Evolutionary conservation across 2,329 filamentous ascomycete species (phyloP), one percentile per base, ranked within the genome.

Genomic region (Rugonectria rugulosa): DNA sequence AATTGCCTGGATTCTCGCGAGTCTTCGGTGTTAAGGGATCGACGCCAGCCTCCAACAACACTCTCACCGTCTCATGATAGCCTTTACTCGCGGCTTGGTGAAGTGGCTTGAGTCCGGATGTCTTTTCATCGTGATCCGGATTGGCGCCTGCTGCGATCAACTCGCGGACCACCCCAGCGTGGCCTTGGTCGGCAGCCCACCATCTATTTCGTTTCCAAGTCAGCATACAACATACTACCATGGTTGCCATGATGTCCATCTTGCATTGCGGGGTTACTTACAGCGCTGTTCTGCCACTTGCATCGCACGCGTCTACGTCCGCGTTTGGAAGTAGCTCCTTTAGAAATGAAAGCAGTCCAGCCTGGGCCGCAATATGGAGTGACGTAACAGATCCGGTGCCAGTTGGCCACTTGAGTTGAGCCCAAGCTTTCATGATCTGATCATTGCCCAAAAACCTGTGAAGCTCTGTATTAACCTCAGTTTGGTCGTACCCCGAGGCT

Each of bases 1-100:
- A n/a, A 2, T 5, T 9, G 14, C 20, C 37, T 23, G 29, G 29
- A 19, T 15, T 2, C 10, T 37, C 29, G 4, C 11, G 17, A 5
- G 62, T 65, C 48, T 71, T 73, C 3, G 46, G 11, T 0, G 69
- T 69, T 5, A 73, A 44, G 0, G 73, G 70, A 31, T 72, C 56
- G 1, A 74, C 71, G 10, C 75, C 76, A 19, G 73, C 72, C 7
- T 68, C 56, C 5, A 79, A 54, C 3, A 78, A 59, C 2, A 64
- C 48, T 14, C 48, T 56, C 4, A 74, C 64, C 24, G 67, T 68
- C 6, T 57, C 58, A 23, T 40, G 31, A 4, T 56, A 45, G 31
- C 75, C 74, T 8, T 57, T 63, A 4, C 6, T 54, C 3, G 73
- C 72, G 6, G 75, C 75, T 20, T 56, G 6, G 46, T 78, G 72